phyloP scores from a whole-genome alignment of 73 alveolate species.

The Uronychia binucleata region DNA sequence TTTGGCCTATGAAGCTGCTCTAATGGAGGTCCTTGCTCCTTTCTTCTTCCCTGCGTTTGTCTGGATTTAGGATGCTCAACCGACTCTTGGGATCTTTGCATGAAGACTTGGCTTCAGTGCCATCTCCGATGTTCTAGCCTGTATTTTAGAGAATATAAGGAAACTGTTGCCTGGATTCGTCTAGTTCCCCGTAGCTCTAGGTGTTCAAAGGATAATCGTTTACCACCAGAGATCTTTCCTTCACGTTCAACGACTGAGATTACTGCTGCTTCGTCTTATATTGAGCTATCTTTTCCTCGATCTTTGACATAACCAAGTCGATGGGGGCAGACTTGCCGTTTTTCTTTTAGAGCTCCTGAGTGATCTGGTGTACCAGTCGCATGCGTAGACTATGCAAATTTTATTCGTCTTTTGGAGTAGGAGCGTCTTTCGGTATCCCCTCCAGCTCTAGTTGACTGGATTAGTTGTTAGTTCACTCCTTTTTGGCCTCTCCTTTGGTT shows the following conservation, averaged over 20 bases:
- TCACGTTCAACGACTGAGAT: neutral
- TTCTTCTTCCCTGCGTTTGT: too few species aligned
- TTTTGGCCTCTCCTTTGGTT: too few species aligned
- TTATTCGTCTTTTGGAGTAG: too few species aligned
- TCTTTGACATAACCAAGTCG: slow-evolving; percentile 1
- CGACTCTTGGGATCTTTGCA: neutral
- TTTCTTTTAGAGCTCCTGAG: neutral
- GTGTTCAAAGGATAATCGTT: neutral
- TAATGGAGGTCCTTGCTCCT: neutral
- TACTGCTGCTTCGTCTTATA: neutral
- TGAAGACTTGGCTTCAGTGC: neutral
- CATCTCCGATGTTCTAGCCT: too few species aligned
- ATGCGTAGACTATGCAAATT: too few species aligned
- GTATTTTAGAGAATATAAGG: too few species aligned
- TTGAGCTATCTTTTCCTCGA: neutral
- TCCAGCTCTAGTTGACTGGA: too few species aligned
- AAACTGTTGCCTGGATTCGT: too few species aligned
- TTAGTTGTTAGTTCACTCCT: too few species aligned
- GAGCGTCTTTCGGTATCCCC: too few species aligned
- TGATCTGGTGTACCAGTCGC: neutral
- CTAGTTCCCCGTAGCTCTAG: neutral
- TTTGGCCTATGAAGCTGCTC: neutral
- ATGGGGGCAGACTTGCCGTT: slow-evolving; percentile 11
- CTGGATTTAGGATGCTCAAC: too few species aligned
- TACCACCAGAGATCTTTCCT: neutral